These are phyloP conservation scores for Aureobasidium uvarum DNA, from an alignment of 2,329 filamentous ascomycete species.

Conservation along the genomic window DNA sequence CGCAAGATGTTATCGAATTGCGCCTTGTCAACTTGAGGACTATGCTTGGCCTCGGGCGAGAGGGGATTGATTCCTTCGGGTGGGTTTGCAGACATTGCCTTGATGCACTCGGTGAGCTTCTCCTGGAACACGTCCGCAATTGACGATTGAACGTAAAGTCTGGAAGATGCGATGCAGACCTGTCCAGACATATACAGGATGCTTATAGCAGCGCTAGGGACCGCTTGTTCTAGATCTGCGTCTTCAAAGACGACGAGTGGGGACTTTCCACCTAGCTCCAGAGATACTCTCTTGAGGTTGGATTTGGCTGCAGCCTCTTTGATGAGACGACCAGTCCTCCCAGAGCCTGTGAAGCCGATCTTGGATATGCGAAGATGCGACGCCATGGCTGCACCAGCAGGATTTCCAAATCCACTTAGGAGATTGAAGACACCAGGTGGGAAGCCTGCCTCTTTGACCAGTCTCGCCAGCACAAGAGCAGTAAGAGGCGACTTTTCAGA, in stretches of 20 bases:
- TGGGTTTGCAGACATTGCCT: background rate
- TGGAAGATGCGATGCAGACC: slow-evolving; percentile 33
- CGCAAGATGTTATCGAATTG: slow-evolving; percentile 36
- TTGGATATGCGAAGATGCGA: slow-evolving; percentile 69
- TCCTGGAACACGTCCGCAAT: slow-evolving; percentile 32
- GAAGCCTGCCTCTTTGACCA: slow-evolving; percentile 71
- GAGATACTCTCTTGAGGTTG: slow-evolving; percentile 59
- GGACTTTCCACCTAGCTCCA: slow-evolving; percentile 60
- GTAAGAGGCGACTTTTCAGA: slow-evolving; percentile 58
- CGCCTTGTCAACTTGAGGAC: slow-evolving; percentile 30
- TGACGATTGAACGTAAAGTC: slow-evolving; percentile 36
- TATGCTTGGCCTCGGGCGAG: background rate
- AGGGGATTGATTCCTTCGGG: background rate
- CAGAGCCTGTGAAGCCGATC: slow-evolving; percentile 74
- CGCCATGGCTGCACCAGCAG: slow-evolving; percentile 65
- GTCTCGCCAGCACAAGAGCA: slow-evolving; percentile 58
- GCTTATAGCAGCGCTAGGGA: slow-evolving; percentile 6
- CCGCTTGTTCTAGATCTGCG: slow-evolving; percentile 22
- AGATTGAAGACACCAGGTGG: slow-evolving; percentile 75
- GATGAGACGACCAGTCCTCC: slow-evolving; percentile 59
- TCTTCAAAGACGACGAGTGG: slow-evolving; percentile 36
- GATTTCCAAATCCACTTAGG: slow-evolving; percentile 55
- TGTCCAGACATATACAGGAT: slow-evolving; percentile 24
- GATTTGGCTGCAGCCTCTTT: slow-evolving; percentile 22
- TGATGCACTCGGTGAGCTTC: background rate